Conservation (phyloP, 306 rosid species). For the Comarum palustre region DNA sequence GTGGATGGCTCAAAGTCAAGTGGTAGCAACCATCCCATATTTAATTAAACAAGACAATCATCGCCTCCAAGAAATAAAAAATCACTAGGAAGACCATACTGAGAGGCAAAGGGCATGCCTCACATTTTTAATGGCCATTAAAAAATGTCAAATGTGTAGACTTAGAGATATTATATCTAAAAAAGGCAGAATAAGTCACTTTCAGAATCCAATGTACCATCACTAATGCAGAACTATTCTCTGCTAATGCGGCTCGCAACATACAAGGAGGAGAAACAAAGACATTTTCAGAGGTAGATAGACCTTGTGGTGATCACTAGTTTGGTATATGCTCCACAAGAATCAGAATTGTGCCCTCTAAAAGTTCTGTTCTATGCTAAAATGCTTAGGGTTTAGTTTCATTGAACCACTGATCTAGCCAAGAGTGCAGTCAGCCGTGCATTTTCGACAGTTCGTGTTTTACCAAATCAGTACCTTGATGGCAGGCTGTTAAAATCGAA, state of each 20-base stretch:
- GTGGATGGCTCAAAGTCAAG: not conserved
- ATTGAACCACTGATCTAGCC: slow-evolving; percentile 41
- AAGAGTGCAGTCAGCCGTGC: slow-evolving; percentile 49
- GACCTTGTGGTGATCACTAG: slow-evolving; percentile 10
- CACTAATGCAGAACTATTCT: slow-evolving; percentile 15
- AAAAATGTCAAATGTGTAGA: slow-evolving; percentile 13
- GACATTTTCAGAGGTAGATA: slow-evolving; percentile 14
- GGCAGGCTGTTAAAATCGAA: slow-evolving; percentile 56
- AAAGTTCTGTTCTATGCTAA: slow-evolving; percentile 12
- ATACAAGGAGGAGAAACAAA: slow-evolving; percentile 15
- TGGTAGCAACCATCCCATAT: not conserved
- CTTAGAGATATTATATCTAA: not conserved
- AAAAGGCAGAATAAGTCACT: not conserved
- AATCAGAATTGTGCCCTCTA: slow-evolving; percentile 16
- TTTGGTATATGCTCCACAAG: slow-evolving; percentile 11
- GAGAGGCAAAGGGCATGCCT: slow-evolving; percentile 21
- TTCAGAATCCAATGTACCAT: slow-evolving; percentile 10
- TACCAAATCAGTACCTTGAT: slow-evolving; percentile 34
- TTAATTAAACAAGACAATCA: not conserved
- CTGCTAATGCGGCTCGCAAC: slow-evolving; percentile 21
- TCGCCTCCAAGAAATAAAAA: not conserved
- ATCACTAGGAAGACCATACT: not conserved
- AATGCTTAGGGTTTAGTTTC: slow-evolving; percentile 2
- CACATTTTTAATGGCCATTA: not conserved
- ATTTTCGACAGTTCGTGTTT: slow-evolving; percentile 35